phyloP scores from a whole-genome alignment of 352 stramenopile species.

The Globisporangium uncinulatum region DNA sequence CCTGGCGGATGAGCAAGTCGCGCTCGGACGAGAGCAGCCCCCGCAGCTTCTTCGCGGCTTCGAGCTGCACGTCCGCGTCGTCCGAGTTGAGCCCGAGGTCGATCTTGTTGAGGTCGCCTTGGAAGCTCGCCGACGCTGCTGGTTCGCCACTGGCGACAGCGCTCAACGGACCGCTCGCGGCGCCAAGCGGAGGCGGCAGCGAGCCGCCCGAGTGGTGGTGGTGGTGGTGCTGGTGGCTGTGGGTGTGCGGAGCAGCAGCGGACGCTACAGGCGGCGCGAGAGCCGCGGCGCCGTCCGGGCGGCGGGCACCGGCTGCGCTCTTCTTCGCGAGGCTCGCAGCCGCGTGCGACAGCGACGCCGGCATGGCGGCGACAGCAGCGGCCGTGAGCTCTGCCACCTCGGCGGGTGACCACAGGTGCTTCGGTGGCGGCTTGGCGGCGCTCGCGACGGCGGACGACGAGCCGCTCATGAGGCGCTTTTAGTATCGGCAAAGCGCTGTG shows the following conservation, averaged over 20 bases:
- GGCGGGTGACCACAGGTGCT: slow-evolving; percentile 66
- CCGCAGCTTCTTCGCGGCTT: slow-evolving; percentile 85
- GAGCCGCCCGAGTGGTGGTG: slow-evolving; percentile 22
- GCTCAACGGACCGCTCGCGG: not conserved
- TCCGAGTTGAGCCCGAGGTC: slow-evolving; percentile 76
- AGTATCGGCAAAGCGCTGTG: not conserved
- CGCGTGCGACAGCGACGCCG: slow-evolving; percentile 51
- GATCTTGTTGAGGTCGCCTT: slow-evolving; percentile 80
- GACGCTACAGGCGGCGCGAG: not conserved
- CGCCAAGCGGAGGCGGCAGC: slow-evolving; percentile 14
- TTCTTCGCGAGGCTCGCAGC: slow-evolving; percentile 32
- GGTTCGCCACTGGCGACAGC: slow-evolving; percentile 20
- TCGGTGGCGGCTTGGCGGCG: slow-evolving; percentile 31
- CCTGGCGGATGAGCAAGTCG: slow-evolving; percentile 82
- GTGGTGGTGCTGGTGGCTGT: slow-evolving; percentile 43
- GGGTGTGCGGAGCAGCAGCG: slow-evolving; percentile 1
- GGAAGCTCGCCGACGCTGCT: slow-evolving; percentile 51
- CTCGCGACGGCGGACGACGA: slow-evolving; percentile 8
- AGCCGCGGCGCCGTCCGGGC: slow-evolving; percentile 57
- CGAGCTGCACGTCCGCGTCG: slow-evolving; percentile 74
- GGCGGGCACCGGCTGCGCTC: slow-evolving; percentile 50
- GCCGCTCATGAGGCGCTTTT: slow-evolving; percentile 32
- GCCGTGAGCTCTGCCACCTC: slow-evolving; percentile 76
- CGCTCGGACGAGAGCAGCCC: slow-evolving; percentile 78
- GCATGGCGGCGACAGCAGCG: slow-evolving; percentile 59